phyloP scores from a whole-genome alignment of 2,329 filamentous ascomycete genomes.

The Hypomyces perniciosus region DNA sequence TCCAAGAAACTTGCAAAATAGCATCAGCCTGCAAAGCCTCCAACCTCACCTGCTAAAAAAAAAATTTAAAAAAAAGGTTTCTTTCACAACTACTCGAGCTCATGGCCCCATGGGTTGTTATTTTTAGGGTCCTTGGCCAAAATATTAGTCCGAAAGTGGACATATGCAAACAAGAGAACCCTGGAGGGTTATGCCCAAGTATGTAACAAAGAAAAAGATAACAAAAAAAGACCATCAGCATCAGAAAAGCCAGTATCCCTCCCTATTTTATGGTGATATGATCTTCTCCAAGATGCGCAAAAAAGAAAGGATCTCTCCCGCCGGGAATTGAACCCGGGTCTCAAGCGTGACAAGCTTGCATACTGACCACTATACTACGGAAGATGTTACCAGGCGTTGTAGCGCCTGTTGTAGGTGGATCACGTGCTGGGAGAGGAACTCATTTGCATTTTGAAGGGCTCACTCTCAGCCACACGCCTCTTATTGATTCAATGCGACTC shows the following conservation, averaged over 20 bases:
- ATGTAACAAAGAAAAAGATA: not conserved
- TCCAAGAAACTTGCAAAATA: too few relatives aligned
- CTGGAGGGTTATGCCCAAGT: not conserved
- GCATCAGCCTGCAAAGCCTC: too few relatives aligned
- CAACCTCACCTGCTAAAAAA: too few relatives aligned
- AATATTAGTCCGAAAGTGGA: too few relatives aligned
- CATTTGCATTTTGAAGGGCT: not conserved
- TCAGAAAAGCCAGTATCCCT: not conserved
- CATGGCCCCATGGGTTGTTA: not conserved
- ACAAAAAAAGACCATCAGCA: not conserved
- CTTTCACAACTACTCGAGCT: not conserved
- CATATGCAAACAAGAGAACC: too few relatives aligned
- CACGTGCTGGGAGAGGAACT: not conserved
- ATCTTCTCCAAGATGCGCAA: not conserved
- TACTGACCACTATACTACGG: constrained; percentile 21
- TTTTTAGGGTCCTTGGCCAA: not conserved
- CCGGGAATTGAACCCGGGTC: constrained; percentile 21
- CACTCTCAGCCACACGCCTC: too few relatives aligned
- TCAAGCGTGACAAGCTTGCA: constrained; percentile 20
- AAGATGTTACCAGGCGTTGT: constrained; percentile 13
- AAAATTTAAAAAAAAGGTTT: not conserved
- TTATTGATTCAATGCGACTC: too few relatives aligned
- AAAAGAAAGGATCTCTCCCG: constrained; percentile 14
- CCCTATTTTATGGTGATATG: too few relatives aligned
- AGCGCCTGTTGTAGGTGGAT: constrained; percentile 10